Percentiles rank a stretch among this genome's conserved stretches.
These are phyloP conservation scores for Phlebiopsis flavidoalba DNA, from an alignment of 768 basidiomycete genomes.

Conservation along the genomic window DNA sequence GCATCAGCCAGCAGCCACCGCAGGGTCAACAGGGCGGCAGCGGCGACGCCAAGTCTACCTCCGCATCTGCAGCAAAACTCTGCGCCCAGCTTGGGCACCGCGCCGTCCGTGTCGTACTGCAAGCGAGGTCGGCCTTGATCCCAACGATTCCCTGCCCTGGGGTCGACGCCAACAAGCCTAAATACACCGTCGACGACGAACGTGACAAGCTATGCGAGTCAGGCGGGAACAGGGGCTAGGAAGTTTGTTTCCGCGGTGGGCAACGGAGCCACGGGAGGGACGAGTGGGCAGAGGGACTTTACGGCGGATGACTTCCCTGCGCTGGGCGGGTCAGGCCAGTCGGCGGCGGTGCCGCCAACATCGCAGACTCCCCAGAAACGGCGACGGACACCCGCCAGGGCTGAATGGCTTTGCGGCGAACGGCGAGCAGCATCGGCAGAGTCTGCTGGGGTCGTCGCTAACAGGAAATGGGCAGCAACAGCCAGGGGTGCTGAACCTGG, in stretches of 20 bases:
- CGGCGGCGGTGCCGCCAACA: constrained; percentile 35
- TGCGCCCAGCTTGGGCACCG: constrained; percentile 37
- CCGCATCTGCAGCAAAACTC: constrained; percentile 52
- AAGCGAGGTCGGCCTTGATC: constrained; percentile 77
- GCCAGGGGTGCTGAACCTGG: constrained; percentile 64
- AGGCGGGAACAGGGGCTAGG: constrained; percentile 68
- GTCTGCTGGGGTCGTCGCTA: constrained; percentile 47
- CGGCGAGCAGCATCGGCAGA: constrained; percentile 47
- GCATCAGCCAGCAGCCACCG: constrained; percentile 30
- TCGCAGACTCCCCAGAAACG: constrained; percentile 27
- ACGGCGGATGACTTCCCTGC: constrained; percentile 91
- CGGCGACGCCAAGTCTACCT: constrained; percentile 48
- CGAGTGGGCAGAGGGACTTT: constrained; percentile 55
- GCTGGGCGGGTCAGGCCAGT: constrained; percentile 58
- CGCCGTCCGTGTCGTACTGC: constrained; percentile 60
- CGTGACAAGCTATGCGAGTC: constrained; percentile 75
- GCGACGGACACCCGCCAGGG: constrained; percentile 64
- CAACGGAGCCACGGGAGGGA: constrained; percentile 21
- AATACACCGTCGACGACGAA: constrained; percentile 32
- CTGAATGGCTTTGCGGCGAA: constrained; percentile 58
- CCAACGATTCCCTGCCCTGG: constrained; percentile 84
- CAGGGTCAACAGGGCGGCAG: constrained; percentile 25
- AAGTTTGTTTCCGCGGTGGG: too few species aligned
- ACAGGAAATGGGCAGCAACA: constrained; percentile 39
- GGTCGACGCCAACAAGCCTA: constrained; percentile 48